Conservation (phyloP, 257 asterid genomes). For the Solanum verrucosum region DNA sequence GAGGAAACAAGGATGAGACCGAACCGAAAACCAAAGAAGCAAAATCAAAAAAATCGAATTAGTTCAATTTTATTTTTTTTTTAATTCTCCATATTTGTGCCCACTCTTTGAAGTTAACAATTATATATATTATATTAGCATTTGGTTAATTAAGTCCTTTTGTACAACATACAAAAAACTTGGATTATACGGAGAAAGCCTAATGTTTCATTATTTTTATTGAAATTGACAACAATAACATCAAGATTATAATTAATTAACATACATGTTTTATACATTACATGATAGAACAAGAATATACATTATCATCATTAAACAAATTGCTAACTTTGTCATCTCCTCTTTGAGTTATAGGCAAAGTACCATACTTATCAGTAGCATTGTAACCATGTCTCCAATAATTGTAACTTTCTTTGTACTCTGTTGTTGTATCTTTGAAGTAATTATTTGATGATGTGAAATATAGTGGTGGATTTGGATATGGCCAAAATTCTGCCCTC, state of each 20-base stretch:
- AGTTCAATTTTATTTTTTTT: too few species aligned
- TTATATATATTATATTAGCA: not conserved
- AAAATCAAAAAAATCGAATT: too few species aligned
- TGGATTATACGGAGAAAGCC: not conserved
- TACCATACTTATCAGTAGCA: slow-evolving; percentile 53
- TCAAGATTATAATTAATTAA: not conserved
- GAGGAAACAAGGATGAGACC: too few species aligned
- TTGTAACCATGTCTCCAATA: slow-evolving; percentile 93
- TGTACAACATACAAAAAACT: not conserved
- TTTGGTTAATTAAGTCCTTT: not conserved
- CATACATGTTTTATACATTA: slow-evolving; percentile 1
- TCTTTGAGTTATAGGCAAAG: slow-evolving; percentile 46
- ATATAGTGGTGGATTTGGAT: slow-evolving; percentile 64
- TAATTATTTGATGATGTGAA: slow-evolving; percentile 58
- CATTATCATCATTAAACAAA: slow-evolving; percentile 82
- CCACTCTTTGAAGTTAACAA: too few species aligned
- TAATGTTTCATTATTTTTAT: not conserved
- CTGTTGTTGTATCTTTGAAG: slow-evolving; percentile 56
- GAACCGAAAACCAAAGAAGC: too few species aligned
- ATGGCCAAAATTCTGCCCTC: slow-evolving; percentile 95
- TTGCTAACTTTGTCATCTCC: slow-evolving; percentile 96
- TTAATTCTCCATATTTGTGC: too few species aligned
- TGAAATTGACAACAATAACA: not conserved
- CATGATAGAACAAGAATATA: slow-evolving; percentile 76
- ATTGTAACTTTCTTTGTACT: slow-evolving; percentile 76